Conservation (phyloP, 2,329 filamentous ascomycete species). For the Diaporthe vaccinii region DNA sequence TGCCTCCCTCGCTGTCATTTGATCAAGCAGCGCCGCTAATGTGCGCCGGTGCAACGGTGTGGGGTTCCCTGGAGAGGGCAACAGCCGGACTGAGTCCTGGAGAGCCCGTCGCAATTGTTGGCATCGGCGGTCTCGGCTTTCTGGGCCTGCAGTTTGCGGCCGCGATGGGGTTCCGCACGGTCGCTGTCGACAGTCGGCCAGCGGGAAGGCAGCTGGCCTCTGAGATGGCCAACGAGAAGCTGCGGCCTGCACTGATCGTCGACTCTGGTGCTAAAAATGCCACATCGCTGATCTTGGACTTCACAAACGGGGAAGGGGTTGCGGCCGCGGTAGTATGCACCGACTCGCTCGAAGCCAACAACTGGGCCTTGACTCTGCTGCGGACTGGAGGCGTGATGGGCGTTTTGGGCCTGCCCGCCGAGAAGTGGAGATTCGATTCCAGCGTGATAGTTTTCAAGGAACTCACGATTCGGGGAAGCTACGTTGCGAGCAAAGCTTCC, state of each 20-base stretch:
- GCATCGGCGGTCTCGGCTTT: slow-evolving; percentile 16
- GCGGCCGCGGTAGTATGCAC: slow-evolving; percentile 14
- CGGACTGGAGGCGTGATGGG: slow-evolving; percentile 5
- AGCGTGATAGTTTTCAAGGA: slow-evolving; percentile 5
- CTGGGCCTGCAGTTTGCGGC: slow-evolving; percentile 16
- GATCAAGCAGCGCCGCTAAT: slow-evolving; percentile 15
- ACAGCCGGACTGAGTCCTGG: not conserved
- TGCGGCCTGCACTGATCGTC: slow-evolving; percentile 15
- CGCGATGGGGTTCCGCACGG: not conserved
- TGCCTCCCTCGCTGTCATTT: not conserved
- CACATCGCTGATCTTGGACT: not conserved
- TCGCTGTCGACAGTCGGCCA: slow-evolving; percentile 18
- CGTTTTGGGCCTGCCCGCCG: not conserved
- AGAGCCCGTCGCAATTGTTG: not conserved
- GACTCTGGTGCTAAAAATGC: not conserved
- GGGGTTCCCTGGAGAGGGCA: slow-evolving; percentile 6
- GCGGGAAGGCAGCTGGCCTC: slow-evolving; percentile 8
- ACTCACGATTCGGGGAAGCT: slow-evolving; percentile 20
- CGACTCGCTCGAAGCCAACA: slow-evolving; percentile 2
- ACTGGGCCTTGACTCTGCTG: slow-evolving; percentile 11
- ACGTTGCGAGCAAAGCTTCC: slow-evolving; percentile 1
- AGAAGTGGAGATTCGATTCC: slow-evolving; percentile 10
- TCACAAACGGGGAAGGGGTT: slow-evolving; percentile 13
- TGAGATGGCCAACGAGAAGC: not conserved
- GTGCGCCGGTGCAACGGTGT: slow-evolving; percentile 13